Base-by-base conservation (phyloP, 805 yeast species). In the Cephaloascus albidus region DNA sequence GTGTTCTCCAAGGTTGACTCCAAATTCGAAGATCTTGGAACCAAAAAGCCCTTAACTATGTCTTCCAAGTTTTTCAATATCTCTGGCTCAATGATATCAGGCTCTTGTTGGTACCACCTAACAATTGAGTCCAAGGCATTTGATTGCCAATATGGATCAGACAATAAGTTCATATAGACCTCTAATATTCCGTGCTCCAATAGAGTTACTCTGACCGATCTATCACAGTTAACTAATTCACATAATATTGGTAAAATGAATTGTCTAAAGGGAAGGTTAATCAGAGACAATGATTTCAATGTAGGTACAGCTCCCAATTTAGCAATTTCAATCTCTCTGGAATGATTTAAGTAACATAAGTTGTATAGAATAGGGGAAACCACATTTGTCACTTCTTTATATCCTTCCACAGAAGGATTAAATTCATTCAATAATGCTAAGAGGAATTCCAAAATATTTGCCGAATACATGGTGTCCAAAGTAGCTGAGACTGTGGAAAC, bases 101-200 rank as follows among this genome's bases (percentile, higher is more conserved):
- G 52, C 37, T 56, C 58, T 39, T 46, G 61, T 45, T 53, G 51
- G 43, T 46, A 53, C 76, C 68, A 70, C 45, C 49, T 53, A 8
- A 68, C 36, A 2, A 76, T 58, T 0, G 79, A 68, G 20, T 75
- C 78, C 43, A 73, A 58, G 2, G 79, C 74, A 49, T 70, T 72
- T 16, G 71, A 67, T 50, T 73, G 78, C 80, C 81, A 76, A 46
- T 74, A 73, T 0, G 76, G 69, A 46, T 76, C 79, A 8, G 62
- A 45, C 3, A 73, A 49, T 14, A 76, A 55, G 14, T 56, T 52
- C 30, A 63, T 55, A 42, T 74, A 67, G 1, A 58, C 59, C 3
- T 55, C 48, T 19, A 72, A 48, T 4, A 70, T 64, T 18, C 63
- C 62, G 39, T 63, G 46, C 34, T 55, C 57, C 49, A 61, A 47